phyloP scores from a whole-genome alignment of 148 eudicot genomes.

The Diospyros kaki region DNA sequence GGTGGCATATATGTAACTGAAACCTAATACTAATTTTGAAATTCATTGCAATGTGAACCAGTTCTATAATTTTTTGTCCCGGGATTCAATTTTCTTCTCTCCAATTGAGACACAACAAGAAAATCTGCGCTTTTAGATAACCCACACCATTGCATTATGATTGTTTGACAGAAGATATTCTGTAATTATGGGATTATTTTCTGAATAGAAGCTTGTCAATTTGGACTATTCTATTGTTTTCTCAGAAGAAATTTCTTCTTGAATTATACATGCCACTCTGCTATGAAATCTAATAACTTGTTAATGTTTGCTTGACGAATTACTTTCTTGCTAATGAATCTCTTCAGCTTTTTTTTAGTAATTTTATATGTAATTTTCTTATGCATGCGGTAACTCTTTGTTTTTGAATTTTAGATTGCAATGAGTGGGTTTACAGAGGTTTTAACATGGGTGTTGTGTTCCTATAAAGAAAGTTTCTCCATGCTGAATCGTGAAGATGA shows the following conservation, averaged over 20 bases:
- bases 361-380: not conserved
- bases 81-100: not conserved
- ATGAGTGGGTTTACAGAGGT: slow-evolving; percentile 91
- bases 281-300: not conserved
- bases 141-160: no score
- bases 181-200: no score
- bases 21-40: not conserved
- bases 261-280: not conserved
- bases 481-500: slow-evolving; percentile 82
- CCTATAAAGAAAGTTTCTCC: slow-evolving; percentile 69
- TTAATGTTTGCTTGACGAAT: not conserved
- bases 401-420: slow-evolving; percentile 54
- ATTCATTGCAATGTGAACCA: not conserved
- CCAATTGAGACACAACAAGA: no score
- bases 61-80: not conserved
- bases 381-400: not conserved
- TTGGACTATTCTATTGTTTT: not conserved
- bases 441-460: slow-evolving; percentile 78
- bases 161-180: no score
- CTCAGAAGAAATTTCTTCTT: not conserved
- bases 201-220: not conserved
- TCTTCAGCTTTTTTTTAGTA: not conserved
- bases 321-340: not conserved
- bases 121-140: no score
- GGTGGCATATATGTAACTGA: not conserved